Base-by-base conservation (phyloP, 2,329 filamentous ascomycete species). In the Massarina eburnea region DNA sequence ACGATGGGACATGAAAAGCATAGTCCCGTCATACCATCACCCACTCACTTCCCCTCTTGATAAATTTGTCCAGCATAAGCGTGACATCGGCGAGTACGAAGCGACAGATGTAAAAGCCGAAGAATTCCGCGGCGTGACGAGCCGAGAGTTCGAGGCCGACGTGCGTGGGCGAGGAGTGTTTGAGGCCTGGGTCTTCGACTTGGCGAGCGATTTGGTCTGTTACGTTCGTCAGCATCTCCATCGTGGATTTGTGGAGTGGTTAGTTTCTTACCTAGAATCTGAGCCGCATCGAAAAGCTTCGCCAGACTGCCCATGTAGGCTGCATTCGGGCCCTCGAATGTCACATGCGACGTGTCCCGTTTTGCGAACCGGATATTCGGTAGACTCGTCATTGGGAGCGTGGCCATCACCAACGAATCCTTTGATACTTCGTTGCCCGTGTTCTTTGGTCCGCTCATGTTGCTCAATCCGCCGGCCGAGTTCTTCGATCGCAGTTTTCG, bases 21-120 rank as follows among this genome's bases (percentile, higher is more conserved):
- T n/a, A n/a, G n/a, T n/a, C n/a, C 15, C n/a, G 4, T 70, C 58
- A 84, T 43, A 79, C 73, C 51, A 86, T 71, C 42, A 96, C 91
- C 92, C 92, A 99, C 77, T 99, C 92, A 60, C 87, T 95, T 19
- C 92, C 91, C 55, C 91, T 83, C 78, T 99, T 99, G 68, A 99
- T 86, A 64, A 94, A 97, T 69, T 97, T 99, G 70, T 99, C 94
- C 58, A 99, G 77, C 75, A 99, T 78, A 66, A 94, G 70, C 30
- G 84, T 81, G 50, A 99, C 74, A 69, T 99, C 94, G 3, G 84
- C 79, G 49, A 99, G 76, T n/a, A 91, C 91, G 67, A 99, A 99
- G 15, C 94, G 86, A 71, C 92, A 96, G 21, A 99, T 81, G 68
- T 94, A 97, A 71, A 99, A 96, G 14, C 87, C 91, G 68, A 99